Evolutionary conservation across 495 filamentous ascomycete genomes (phyloP).

Genomic region (Parathielavia appendiculata): DNA sequence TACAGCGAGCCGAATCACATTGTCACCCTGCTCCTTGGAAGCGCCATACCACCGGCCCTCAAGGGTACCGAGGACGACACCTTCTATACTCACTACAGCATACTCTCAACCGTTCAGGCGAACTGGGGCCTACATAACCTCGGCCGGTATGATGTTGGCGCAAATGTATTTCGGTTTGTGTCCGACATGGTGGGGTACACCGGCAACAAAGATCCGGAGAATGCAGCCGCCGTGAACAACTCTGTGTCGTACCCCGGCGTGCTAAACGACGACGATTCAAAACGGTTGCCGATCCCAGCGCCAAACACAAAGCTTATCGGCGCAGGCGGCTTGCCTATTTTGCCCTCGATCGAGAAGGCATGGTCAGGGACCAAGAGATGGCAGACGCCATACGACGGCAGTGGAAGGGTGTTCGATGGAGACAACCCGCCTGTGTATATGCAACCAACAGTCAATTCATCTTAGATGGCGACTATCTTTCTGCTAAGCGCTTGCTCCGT

Average conservation of each 20-base stretch:
- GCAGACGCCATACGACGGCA: constrained; percentile 47
- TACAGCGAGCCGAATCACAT: constrained; percentile 56
- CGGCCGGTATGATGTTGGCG: constrained; percentile 66
- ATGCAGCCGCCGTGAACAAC: constrained; percentile 56
- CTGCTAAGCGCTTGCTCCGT: no score
- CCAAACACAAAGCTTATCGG: constrained; percentile 44
- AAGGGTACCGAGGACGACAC: constrained; percentile 58
- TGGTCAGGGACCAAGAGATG: constrained; percentile 27
- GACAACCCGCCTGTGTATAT: constrained; percentile 30
- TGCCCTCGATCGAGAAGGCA: constrained; percentile 25
- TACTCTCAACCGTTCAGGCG: constrained; percentile 56
- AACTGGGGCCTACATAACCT: constrained; percentile 66
- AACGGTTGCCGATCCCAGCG: constrained; percentile 33
- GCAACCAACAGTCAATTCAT: constrained; percentile 13
- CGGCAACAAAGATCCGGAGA: constrained; percentile 53
- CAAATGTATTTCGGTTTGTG: constrained; percentile 61
- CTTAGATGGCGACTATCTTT: not conserved
- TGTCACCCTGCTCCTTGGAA: constrained; percentile 59
- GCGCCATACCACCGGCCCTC: constrained; percentile 52
- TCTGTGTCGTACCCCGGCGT: constrained; percentile 58
- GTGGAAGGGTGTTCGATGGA: constrained; percentile 42
- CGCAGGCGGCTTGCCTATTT: constrained; percentile 38
- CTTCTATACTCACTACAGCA: constrained; percentile 69
- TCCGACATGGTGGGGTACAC: constrained; percentile 53
- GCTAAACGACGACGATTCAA: constrained; percentile 37